Evolutionary conservation across 805 yeast species (phyloP).

Genomic region (Blastobotrys mokoenaii): DNA sequence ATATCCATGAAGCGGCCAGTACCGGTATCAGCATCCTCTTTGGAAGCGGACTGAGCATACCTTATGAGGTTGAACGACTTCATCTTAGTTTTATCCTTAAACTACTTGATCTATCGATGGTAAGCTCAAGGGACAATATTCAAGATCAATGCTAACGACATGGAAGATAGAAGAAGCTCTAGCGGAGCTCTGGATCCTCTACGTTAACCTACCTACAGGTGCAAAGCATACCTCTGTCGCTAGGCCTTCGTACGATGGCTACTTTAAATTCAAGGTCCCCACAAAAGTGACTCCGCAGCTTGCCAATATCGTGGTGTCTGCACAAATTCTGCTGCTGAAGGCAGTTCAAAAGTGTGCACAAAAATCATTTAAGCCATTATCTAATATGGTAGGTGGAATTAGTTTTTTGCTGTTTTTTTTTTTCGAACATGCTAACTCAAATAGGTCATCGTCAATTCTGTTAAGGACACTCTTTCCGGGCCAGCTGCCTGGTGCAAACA

Average conservation of each 20-base stretch:
- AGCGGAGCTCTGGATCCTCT: conserved; percentile 2
- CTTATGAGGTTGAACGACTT: conserved; percentile 1
- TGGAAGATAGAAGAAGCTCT: conserved; percentile 4
- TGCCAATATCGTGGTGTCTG: conserved; percentile 5
- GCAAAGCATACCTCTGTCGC: neutral
- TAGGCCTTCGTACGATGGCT: neutral
- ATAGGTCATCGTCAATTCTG: conserved; percentile 1
- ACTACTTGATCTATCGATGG: conserved; percentile 8
- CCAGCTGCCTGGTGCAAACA: conserved; percentile 5
- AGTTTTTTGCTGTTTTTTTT: neutral
- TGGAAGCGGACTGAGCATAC: neutral
- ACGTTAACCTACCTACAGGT: neutral
- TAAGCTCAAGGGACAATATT: neutral
- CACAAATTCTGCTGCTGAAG: conserved; percentile 6
- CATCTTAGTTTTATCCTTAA: conserved; percentile 7
- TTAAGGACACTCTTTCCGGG: neutral
- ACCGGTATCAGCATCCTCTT: conserved; percentile 2
- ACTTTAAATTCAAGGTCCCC: neutral
- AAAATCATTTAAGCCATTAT: conserved; percentile 3
- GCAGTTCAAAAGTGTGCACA: conserved; percentile 6
- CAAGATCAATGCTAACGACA: neutral
- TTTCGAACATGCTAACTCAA: neutral
- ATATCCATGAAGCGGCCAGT: conserved; percentile 2
- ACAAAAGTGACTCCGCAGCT: neutral
- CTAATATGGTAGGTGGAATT: conserved; percentile 4